Evolutionary conservation across 1,284 basidiomycete species (phyloP), one percentile per base, ranked within the genome.

Genomic region (Microbotryum scabiosae): DNA sequence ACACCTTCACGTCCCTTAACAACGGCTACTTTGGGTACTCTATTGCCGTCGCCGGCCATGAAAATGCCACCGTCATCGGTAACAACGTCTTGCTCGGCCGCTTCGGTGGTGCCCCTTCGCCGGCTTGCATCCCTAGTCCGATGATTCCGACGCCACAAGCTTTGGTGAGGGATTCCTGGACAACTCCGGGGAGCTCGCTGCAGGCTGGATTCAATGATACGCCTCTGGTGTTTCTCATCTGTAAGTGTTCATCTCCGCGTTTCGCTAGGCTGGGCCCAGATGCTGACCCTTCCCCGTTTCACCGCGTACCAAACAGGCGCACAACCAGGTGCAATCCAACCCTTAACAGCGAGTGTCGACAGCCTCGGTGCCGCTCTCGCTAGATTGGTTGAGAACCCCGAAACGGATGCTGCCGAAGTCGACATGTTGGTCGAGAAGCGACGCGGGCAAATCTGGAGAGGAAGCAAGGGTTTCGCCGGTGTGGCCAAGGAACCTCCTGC

Each of bases 1-100:
- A 92, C 75, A 73, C 75, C 28, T 76, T 90, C 54, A 54, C 55
- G 30, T 63, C 66, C 4, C 56, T 61, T 18, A 54, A 58, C 16
- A 30, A 52, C 1, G 69, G 69, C 2, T 71, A 68, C 68, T 71
- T 72, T 45, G 69, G 69, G 20, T 72, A 66, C 46, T 66, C 61
- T 21, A 61, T 70, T 50, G 61, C 64, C 12, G 60, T 68, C 26
- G 67, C 67, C 0, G 71, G 70, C 4, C 67, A 71, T 61, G 41
- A 64, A 25, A 59, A 61, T 49, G 66, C 60, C 30, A 50, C 36
- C 10, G 56, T 69, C 14, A 50, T 36, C 26, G 70, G 67, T 43
- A 72, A 72, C 69, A 65, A 68, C 54, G 68, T 62, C n/a, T 56
- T 55, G 5, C 51, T 41, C 14, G 70, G 68, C 25, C 54, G 57